These are phyloP conservation scores for Podosphaera fusca DNA, from an alignment of 2,329 filamentous ascomycete genomes.

Conservation along the genomic window DNA sequence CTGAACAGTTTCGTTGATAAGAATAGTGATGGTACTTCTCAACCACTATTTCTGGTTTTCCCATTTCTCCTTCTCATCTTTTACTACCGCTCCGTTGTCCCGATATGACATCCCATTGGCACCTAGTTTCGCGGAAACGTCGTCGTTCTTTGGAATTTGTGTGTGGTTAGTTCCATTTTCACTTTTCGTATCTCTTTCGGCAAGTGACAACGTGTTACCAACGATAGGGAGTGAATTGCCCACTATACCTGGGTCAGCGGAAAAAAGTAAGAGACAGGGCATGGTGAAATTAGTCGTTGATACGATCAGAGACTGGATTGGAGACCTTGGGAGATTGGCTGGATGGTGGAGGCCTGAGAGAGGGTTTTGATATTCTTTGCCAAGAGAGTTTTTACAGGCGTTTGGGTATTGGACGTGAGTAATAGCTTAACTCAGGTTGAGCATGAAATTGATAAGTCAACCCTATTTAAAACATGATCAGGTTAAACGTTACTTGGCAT, in stretches of 20 bases:
- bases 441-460: background rate
- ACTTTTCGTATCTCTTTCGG: conserved; percentile 80
- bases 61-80: conserved; percentile 53
- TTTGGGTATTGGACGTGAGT: background rate
- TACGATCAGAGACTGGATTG: conserved; percentile 28
- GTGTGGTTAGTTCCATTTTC: conserved; percentile 94
- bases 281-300: conserved; percentile 45
- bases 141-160: conserved; percentile 85
- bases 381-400: background rate
- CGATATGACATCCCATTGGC: conserved; percentile 39
- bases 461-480: too few species aligned
- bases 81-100: conserved; percentile 30
- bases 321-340: conserved; percentile 13
- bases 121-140: conserved; percentile 80
- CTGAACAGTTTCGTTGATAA: background rate
- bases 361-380: conserved; percentile 5
- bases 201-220: conserved; percentile 83
- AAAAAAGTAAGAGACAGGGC: conserved; percentile 31
- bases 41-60: conserved; percentile 96
- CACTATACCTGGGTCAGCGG: conserved; percentile 16
- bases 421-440: background rate
- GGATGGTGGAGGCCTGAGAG: conserved; percentile 14
- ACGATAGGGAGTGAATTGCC: conserved; percentile 62
- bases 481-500: too few species aligned
- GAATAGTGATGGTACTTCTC: conserved; percentile 48